Base-by-base conservation (phyloP, 345 rosid species). In the Moricandia moricandioides region DNA sequence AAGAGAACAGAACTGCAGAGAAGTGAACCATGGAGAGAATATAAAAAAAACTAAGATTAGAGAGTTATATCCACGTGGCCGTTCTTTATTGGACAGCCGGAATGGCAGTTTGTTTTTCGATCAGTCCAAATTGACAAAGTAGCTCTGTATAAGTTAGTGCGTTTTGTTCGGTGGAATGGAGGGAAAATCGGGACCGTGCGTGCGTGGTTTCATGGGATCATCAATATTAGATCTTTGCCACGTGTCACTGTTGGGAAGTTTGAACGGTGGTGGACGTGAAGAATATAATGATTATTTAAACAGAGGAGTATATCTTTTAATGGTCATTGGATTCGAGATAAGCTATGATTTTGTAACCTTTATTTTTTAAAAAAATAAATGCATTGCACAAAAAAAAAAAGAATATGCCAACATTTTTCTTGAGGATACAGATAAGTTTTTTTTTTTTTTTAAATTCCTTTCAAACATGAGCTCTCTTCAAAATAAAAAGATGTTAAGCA, bases 101-200 rank as follows among this genome's bases (percentile, higher is more conserved):
- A 49, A 59, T 47, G 72, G 72, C 78, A 24, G 60, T 30, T 47
- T 24, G 55, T 67, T 43, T 59, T 47, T 33, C 35, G 17, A 57
- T 73, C 33, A 55, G 33, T 54, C 33, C 60, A 30, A 71, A 9
- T 40, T 14, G 58, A 51, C n/a, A n/a, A 26, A 21, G 14, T 21
- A 14, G 16, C 66, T 59, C 21, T 30, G 18, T 31, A 18, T 67
- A 71, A 71, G 10, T 49, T 49, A 17, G 11, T 31, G 59, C 47
- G 58, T 16, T 43, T 43, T 71, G 2, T 6, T 17, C 30, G 27
- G n/a, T n/a, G n/a, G n/a, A n/a, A 9, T 13, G 65, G 39, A 59
- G 21, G 27, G 2, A 43, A 11, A 14, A 40, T 59, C 65, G 7
- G 10, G 35, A 62, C 49, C 37, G 26, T 61, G 26, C 26, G 24